A percentile compares a stretch with the other conserved stretches of the same genome.
Conservation (phyloP, 2,329 filamentous ascomycete genomes). For the Arachnomyces sp. region DNA sequence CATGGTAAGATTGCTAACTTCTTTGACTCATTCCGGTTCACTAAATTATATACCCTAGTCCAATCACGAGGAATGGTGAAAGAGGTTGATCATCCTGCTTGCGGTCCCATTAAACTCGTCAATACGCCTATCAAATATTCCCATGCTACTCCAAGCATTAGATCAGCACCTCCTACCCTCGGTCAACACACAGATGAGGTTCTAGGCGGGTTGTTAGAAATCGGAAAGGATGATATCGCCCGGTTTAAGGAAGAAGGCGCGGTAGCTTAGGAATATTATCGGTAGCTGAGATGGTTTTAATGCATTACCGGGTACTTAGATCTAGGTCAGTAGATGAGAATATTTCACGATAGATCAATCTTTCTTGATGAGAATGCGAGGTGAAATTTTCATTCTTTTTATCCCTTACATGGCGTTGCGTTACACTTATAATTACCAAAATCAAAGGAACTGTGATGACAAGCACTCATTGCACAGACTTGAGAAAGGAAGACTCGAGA, state of each 20-base stretch:
- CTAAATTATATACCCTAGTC: conserved; percentile 32
- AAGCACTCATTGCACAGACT: no score
- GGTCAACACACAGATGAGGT: conserved; percentile 83
- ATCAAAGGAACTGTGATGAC: no score
- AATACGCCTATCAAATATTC: conserved; percentile 96
- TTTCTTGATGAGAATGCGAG: no score
- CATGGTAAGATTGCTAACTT: conserved; percentile 53
- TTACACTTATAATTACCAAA: no score
- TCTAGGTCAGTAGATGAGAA: no score
- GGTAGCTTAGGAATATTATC: conserved; percentile 41
- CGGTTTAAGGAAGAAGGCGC: conserved; percentile 60
- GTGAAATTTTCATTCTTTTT: no score
- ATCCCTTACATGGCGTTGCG: no score
- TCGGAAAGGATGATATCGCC: conserved; percentile 53
- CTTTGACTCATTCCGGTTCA: not conserved
- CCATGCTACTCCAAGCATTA: conserved; percentile 66
- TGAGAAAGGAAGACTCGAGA: no score
- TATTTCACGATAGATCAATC: no score
- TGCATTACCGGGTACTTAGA: no score
- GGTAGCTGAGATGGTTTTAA: not conserved
- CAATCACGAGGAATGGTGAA: conserved; percentile 80
- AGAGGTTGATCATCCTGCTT: conserved; percentile 73
- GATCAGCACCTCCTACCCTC: conserved; percentile 72
- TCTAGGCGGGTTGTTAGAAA: conserved; percentile 55
- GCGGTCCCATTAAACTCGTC: conserved; percentile 80